These are phyloP conservation scores for Biscutella auriculata DNA, from an alignment of 441 rosid species.

Conservation along the genomic window DNA sequence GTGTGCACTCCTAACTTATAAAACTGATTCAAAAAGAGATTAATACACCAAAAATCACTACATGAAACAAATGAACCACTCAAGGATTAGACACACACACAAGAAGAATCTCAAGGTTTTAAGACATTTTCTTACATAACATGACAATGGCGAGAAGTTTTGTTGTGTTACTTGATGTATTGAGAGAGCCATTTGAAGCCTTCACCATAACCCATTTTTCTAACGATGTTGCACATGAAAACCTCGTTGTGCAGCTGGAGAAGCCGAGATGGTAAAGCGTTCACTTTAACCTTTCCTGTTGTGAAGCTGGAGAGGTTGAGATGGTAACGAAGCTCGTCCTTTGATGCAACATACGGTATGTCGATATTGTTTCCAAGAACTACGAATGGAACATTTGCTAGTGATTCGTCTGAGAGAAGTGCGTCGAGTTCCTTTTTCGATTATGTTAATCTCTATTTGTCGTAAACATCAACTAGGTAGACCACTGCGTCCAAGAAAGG, in stretches of 20 bases:
- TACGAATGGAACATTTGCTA: slow-evolving; percentile 42
- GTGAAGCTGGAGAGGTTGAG: slow-evolving; percentile 48
- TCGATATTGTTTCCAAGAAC: slow-evolving; percentile 62
- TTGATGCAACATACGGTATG: slow-evolving; percentile 54
- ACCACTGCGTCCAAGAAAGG: slow-evolving; percentile 58
- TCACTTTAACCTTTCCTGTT: slow-evolving; percentile 56
- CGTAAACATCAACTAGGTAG: slow-evolving; percentile 51
- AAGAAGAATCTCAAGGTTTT: no score
- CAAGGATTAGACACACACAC: no score
- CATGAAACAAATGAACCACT: no score
- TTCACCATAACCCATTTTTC: slow-evolving; percentile 23
- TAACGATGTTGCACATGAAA: slow-evolving; percentile 22
- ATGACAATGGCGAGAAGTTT: no score
- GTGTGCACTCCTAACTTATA: no score
- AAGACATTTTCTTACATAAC: no score
- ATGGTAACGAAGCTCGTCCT: slow-evolving; percentile 43
- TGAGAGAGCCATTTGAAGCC: slow-evolving; percentile 43
- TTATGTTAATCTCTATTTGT: slow-evolving; percentile 51
- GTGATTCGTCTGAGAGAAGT: slow-evolving; percentile 46
- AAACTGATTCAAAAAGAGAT: no score
- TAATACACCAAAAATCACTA: no score
- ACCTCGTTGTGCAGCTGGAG: slow-evolving; percentile 47
- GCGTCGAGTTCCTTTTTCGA: slow-evolving; percentile 53
- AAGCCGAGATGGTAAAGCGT: no score
- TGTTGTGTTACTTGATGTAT: slow-evolving; percentile 49